A percentile compares a stretch with the other conserved stretches of the same genome.
Evolutionary conservation across 2,329 filamentous ascomycete species (phyloP).

Genomic region (Colletotrichum eremochloae): DNA sequence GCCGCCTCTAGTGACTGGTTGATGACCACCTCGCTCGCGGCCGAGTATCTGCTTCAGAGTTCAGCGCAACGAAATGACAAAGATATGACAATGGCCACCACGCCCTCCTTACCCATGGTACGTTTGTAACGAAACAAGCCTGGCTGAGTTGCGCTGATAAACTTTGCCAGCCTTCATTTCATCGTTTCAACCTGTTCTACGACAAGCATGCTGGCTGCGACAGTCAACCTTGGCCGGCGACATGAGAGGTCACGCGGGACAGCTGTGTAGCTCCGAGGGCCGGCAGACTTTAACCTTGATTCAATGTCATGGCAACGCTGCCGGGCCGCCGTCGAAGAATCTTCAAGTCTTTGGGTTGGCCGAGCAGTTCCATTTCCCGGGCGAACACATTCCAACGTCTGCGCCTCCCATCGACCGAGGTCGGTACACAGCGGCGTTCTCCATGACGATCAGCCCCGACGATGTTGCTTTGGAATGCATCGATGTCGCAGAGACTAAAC

Average conservation of each 20-base stretch:
- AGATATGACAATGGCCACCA: slow-evolving; percentile 27
- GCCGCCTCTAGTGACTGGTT: not conserved
- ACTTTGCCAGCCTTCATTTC: slow-evolving; percentile 25
- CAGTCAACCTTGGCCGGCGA: slow-evolving; percentile 13
- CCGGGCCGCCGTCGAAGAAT: not conserved
- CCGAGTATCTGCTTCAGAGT: not conserved
- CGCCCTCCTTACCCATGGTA: not conserved
- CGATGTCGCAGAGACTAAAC: slow-evolving; percentile 2
- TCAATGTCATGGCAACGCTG: slow-evolving; percentile 23
- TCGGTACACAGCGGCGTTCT: not conserved
- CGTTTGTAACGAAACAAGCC: not conserved
- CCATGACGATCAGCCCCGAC: not conserved
- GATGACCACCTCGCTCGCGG: not conserved
- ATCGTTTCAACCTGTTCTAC: slow-evolving; percentile 34
- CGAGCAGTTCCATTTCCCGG: not conserved
- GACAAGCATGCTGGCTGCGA: slow-evolving; percentile 25
- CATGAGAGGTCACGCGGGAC: slow-evolving; percentile 11
- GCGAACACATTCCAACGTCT: slow-evolving; percentile 18
- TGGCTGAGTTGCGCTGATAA: slow-evolving; percentile 24
- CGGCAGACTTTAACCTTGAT: slow-evolving; percentile 28
- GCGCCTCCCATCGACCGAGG: not conserved
- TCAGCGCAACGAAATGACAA: slow-evolving; percentile 10
- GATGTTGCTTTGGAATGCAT: slow-evolving; percentile 12
- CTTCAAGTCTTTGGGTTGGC: not conserved
- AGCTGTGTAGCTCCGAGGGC: slow-evolving; percentile 1